These are phyloP conservation scores for cucumber (Cucumis sativus) DNA, from an alignment of 306 rosid species.

Conservation along the genomic window Cucumber_9930_V3 NC_026655.2:15535001-15535500, in stretches of 20 bases:
- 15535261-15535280: slow-evolving; percentile 68
- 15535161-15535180: slow-evolving; percentile 39
- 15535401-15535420: slow-evolving; percentile 46
- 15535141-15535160: slow-evolving; percentile 62
- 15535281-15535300: slow-evolving; percentile 75
- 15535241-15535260: slow-evolving; percentile 43
- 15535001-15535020: slow-evolving; percentile 23
- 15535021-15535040: slow-evolving; percentile 26
- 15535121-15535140: slow-evolving; percentile 76
- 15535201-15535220: slow-evolving; percentile 31
- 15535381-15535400: slow-evolving; percentile 45
- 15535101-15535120: slow-evolving; percentile 76
- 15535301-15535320: slow-evolving; percentile 85
- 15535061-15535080: slow-evolving; percentile 33
- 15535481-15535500: slow-evolving; percentile 28
- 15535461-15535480: slow-evolving; percentile 41
- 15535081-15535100: slow-evolving; percentile 9
- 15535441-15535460: slow-evolving; percentile 66
- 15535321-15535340: slow-evolving; percentile 53
- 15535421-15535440: slow-evolving; percentile 67
- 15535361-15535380: slow-evolving; percentile 34
- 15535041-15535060: slow-evolving; percentile 19
- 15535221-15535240: slow-evolving; percentile 34
- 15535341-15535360: slow-evolving; percentile 63
- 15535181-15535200: slow-evolving; percentile 26